Conservation (phyloP, 176 grass and related monocot species). For the Cenchrus fungigraminus region DNA sequence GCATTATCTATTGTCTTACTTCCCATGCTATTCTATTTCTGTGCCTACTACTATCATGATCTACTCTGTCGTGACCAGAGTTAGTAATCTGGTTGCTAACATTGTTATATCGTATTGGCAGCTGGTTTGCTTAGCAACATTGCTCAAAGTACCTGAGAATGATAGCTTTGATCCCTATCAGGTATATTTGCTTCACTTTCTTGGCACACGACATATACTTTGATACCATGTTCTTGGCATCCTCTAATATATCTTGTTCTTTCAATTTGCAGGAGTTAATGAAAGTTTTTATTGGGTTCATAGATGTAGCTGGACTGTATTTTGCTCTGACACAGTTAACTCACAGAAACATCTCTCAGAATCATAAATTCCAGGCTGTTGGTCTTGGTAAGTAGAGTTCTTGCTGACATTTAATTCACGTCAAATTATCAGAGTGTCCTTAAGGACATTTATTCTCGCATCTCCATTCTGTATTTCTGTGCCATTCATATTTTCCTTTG, state of each 20-base stretch:
- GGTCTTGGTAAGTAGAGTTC: conserved; percentile 78
- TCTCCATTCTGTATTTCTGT: not conserved
- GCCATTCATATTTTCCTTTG: conserved; percentile 15
- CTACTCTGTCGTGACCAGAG: not conserved
- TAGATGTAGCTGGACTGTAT: conserved; percentile 99
- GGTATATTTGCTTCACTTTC: conserved; percentile 49
- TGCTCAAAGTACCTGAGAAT: conserved; percentile 97
- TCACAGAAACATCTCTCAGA: conserved; percentile 99
- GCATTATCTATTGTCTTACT: not conserved
- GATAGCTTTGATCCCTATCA: conserved; percentile 96
- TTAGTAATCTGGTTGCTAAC: conserved; percentile 34
- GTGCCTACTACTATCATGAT: not conserved
- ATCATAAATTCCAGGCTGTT: conserved; percentile 98
- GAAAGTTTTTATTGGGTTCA: conserved; percentile 86
- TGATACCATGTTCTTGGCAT: conserved; percentile 10
- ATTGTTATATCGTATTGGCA: conserved; percentile 46
- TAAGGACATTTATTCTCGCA: not conserved
- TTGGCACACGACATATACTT: conserved; percentile 18
- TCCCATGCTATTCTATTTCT: conserved; percentile 1
- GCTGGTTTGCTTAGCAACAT: conserved; percentile 97
- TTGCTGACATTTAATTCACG: not conserved
- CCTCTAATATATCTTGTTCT: conserved; percentile 23
- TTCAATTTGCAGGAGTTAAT: conserved; percentile 75
- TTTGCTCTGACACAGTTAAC: conserved; percentile 94
- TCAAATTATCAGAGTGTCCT: conserved; percentile 26